These are phyloP conservation scores for Platismatia glauca DNA, from an alignment of 495 filamentous ascomycete genomes.

Conservation along the genomic window DNA sequence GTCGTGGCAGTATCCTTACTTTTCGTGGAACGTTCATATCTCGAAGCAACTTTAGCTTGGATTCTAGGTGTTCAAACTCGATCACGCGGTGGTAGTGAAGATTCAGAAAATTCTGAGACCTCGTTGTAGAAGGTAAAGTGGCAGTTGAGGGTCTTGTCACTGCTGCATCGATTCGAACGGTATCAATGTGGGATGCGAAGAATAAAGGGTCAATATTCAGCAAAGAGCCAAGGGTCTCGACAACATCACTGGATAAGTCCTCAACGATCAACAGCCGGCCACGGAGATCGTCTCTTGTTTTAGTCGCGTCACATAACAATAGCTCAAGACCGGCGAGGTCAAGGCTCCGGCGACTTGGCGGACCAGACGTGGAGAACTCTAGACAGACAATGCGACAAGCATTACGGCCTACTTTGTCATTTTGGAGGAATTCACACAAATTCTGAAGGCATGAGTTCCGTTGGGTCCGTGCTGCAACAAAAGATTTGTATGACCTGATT, in stretches of 20 bases:
- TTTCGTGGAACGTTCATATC: conserved; percentile 21
- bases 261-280: background rate
- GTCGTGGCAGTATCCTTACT: conserved; percentile 13
- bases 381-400: background rate
- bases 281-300: background rate
- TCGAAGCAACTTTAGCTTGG: conserved; percentile 5
- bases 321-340: background rate
- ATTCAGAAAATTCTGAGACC: conserved; percentile 19
- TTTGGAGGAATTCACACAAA: background rate
- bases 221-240: conserved; percentile 14
- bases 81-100: conserved; percentile 13
- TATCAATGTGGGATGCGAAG: conserved; percentile 20
- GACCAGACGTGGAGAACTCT: background rate
- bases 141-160: conserved; percentile 6
- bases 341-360: background rate
- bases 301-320: background rate
- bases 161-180: conserved; percentile 3
- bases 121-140: conserved; percentile 15
- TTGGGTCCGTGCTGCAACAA: background rate
- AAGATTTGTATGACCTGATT: background rate
- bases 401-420: background rate
- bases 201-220: conserved; percentile 22
- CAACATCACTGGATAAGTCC: background rate
- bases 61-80: conserved; percentile 10
- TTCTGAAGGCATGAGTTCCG: background rate